Evolutionary conservation across 495 filamentous ascomycete genomes (phyloP), one percentile per base, ranked within the genome.

Genomic region (Penicillium mononematosum): DNA sequence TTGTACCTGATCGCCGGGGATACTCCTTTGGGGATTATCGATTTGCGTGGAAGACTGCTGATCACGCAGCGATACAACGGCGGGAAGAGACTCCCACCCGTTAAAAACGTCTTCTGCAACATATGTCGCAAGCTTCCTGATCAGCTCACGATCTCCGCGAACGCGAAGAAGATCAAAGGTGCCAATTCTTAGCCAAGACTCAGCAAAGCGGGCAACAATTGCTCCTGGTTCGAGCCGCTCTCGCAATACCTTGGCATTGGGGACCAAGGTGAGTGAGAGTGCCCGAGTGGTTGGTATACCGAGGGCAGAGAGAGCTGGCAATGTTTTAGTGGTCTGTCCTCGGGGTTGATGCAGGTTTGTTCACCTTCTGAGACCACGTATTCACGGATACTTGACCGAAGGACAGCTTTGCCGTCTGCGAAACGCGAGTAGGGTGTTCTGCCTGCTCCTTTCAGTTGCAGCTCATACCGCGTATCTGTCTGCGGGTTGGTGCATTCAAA

Each of bases 371-470:
- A 92, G 24, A 96, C 91, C 36, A 98, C 68, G 60, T 91, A 98
- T 79, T 98, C 94, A 36, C 94, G 83, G 56, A 98, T 95, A 65
- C 89, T 93, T 27, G 87, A 92, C 45, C 94, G 77, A 20, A 98
- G 78, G 11, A 98, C 94, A 3, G 94, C 94, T 66, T 94, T 93
- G 27, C 94, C 94, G 73, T 98, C 94, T n/a, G 94, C 94, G 62
- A 98, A 98, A 12, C 94, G 87, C 20, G 89, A 94, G 70, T 98
- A 98, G 0, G 94, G 94, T 4, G 94, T 98, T 60, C 84, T 77
- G 3, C 94, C 94, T 25, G 94, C 93, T 22, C 94, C 94, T 73
- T 96, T 98, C 46, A 98, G 79, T 66, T 97, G 94, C 9, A 98
- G 67, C 70, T 98, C 94, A 68, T 94, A 96, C 5, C 92, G 82